These are phyloP conservation scores for Phaeotremella skinneri DNA, from an alignment of 768 basidiomycete genomes.

Conservation along the genomic window DNA sequence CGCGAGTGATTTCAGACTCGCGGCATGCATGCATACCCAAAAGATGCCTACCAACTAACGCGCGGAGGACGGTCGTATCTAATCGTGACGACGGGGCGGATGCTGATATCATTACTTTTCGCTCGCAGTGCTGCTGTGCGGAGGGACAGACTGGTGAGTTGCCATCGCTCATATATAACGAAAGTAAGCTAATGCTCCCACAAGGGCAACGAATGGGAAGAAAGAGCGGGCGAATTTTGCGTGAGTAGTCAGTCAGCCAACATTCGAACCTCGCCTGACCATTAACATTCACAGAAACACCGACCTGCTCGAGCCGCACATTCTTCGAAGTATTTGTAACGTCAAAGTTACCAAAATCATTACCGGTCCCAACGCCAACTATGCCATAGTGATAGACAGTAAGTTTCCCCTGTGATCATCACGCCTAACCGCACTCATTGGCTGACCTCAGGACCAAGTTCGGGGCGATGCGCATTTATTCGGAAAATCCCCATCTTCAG, in stretches of 20 bases:
- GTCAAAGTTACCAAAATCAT: conserved; percentile 70
- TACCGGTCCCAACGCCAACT: conserved; percentile 53
- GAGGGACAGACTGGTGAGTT: conserved; percentile 81
- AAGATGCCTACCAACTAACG: not conserved
- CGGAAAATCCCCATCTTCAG: conserved; percentile 72
- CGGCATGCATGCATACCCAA: not conserved
- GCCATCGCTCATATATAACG: conserved; percentile 12
- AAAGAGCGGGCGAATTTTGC: conserved; percentile 63
- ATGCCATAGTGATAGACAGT: conserved; percentile 47
- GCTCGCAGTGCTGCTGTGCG: conserved; percentile 70
- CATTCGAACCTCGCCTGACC: not conserved
- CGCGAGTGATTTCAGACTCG: not conserved
- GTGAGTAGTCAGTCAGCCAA: conserved; percentile 10
- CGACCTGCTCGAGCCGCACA: conserved; percentile 82
- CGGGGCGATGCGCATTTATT: conserved; percentile 83
- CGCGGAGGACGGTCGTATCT: not conserved
- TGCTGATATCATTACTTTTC: conserved; percentile 4
- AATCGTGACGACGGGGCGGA: conserved; percentile 13
- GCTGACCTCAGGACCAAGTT: conserved; percentile 11
- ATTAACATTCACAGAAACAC: conserved; percentile 51
- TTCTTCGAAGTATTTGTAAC: conserved; percentile 82
- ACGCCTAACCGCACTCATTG: not conserved
- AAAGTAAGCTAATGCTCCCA: conserved; percentile 20
- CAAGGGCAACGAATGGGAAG: conserved; percentile 71
- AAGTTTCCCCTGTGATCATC: conserved; percentile 11